Evolutionary conservation across 164 flowering plant species (phyloP).

Genomic region (Vitis vinifera): DNA sequence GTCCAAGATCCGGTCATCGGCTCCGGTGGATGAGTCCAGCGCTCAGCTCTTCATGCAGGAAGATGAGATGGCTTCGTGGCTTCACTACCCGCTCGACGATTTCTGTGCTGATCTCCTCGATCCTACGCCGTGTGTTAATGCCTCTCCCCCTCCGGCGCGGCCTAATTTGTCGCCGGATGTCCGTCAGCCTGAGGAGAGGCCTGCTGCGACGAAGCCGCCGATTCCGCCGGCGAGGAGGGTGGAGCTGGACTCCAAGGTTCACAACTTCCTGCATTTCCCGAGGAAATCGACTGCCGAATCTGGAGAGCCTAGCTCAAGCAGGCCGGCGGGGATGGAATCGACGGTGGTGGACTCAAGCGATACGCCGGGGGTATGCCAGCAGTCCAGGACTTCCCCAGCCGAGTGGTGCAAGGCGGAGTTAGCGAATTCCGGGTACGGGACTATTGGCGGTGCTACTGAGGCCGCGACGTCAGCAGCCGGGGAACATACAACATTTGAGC

Average conservation of each 20-base stretch:
- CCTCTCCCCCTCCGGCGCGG: conserved; percentile 3
- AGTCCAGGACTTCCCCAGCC: conserved; percentile 27
- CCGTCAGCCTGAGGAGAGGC: not conserved
- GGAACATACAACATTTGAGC: conserved; percentile 31
- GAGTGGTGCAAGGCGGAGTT: conserved; percentile 9
- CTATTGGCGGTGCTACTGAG: conserved; percentile 8
- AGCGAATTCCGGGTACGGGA: conserved; percentile 19
- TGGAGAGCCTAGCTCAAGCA: conserved; percentile 1
- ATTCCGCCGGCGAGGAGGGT: conserved; percentile 30
- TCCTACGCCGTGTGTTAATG: conserved; percentile 6
- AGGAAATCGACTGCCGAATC: conserved; percentile 33
- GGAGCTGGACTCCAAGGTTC: conserved; percentile 17
- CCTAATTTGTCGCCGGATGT: not conserved
- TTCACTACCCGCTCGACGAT: conserved; percentile 66
- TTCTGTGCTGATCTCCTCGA: conserved; percentile 51
- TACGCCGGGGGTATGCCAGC: conserved; percentile 31
- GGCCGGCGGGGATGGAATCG: conserved; percentile 26
- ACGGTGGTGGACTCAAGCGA: conserved; percentile 64
- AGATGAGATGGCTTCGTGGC: conserved; percentile 93
- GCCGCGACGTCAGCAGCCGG: conserved; percentile 2
- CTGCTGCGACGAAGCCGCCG: conserved; percentile 32
- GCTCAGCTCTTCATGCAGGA: conserved; percentile 71
- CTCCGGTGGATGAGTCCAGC: not conserved
- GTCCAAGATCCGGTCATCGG: conserved; percentile 17
- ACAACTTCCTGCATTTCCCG: conserved; percentile 47